Evolutionary conservation across 2,329 filamentous ascomycete species (phyloP), one percentile per base, ranked within the genome.

Genomic region (Aspergillus niger): DNA sequence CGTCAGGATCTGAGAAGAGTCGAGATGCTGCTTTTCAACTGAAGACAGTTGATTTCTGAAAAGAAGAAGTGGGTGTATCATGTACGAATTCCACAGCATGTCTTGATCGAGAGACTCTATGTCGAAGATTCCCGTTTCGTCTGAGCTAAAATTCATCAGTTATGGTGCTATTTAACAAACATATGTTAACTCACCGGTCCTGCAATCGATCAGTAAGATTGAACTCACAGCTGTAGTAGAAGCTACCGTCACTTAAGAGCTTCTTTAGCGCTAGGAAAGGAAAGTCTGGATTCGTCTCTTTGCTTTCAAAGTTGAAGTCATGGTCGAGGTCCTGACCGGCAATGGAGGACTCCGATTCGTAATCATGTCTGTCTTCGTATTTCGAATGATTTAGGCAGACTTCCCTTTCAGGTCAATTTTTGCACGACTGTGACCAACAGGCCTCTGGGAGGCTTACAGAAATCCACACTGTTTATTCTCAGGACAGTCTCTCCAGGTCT

Each of bases 211-310:
- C 93, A 3, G 95, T 99, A 52, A 99, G 82, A 74, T 99, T 94
- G 75, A 99, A 99, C 76, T 98, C 92, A n/a, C 92, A 91, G 73
- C 92, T 97, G 79, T 97, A 99, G 76, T 98, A 99, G 74, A 99
- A 99, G 30, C 90, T 96, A 26, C 94, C 93, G 74, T 96, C 93
- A 72, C 91, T 90, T 58, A 99, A 81, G 39, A 99, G 85, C 81
- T 97, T 98, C 76, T 94, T 93, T 61, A 99, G 77, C 49, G 95
- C 91, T 69, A 92, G 81, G 76, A 94, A 98, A 6, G 95, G 95
- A 76, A 97, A 92, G 71, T 97, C 92, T 30, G 91, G 76, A 26
- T 88, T 78, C 44, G 86, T 81, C 47, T 97, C 92, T 68, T 86
- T 85, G 59, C 88, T 84, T 59, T 89, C 87, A 58, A 77, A 76